A percentile compares a stretch with the other conserved stretches of the same genome.
These are phyloP conservation scores for Angophora floribunda DNA, from an alignment of 345 rosid genomes.

Conservation along the genomic window DNA sequence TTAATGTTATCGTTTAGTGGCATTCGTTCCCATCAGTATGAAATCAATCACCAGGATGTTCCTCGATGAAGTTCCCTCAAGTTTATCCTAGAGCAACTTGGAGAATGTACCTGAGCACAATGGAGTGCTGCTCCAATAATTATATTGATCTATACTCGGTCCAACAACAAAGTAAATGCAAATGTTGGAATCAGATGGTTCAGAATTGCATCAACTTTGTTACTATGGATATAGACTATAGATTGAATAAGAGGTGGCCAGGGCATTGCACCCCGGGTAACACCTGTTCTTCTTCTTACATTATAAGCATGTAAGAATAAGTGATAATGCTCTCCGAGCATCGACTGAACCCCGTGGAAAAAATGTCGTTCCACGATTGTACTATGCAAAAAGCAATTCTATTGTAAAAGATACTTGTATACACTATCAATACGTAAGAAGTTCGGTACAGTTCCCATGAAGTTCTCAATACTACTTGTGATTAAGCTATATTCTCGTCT, in stretches of 20 bases:
- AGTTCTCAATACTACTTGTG: neutral
- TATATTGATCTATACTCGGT: neutral
- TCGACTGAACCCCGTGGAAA: too few species aligned
- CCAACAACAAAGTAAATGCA: neutral
- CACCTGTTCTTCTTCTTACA: neutral
- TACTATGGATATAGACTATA: neutral
- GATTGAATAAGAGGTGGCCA: neutral
- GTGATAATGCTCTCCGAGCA: too few species aligned
- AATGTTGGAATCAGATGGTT: neutral
- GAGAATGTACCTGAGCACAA: neutral
- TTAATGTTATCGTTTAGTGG: constrained; percentile 1
- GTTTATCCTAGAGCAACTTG: neutral
- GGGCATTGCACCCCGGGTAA: neutral
- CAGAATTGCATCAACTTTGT: neutral
- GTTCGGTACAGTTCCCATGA: neutral
- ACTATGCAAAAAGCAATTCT: neutral
- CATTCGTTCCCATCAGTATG: neutral
- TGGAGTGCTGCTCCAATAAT: neutral
- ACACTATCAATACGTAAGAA: neutral
- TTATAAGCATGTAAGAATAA: neutral
- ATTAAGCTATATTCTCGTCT: neutral
- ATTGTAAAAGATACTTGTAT: neutral
- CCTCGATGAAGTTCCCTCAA: neutral
- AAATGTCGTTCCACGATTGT: neutral
- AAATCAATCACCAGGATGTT: neutral